Evolutionary conservation across 352 stramenopile species (phyloP), one percentile per base, ranked within the genome.

Genomic region (Globisporangium radiosum): DNA sequence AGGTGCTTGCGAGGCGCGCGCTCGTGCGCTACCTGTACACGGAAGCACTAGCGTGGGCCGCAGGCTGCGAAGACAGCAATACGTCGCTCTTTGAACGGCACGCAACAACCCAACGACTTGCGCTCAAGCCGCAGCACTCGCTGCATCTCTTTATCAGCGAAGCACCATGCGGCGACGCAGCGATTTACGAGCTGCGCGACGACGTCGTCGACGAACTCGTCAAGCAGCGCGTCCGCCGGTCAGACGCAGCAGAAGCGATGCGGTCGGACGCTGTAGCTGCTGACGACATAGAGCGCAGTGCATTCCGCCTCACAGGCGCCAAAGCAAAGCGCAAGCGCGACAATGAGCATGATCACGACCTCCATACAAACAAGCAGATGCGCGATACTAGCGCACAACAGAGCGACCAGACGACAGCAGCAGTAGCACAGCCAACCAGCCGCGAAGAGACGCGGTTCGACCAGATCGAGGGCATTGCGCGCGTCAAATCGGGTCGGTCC

Each of bases 81-180:
- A 47, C 52, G 36, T 89, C 78, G 47, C 70, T 90, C 40, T 92
- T 91, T 58, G 57, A 72, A 50, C 65, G 65, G 1, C 54, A 73
- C 14, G 8, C 52, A 2, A 64, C 58, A 39, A 81, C 64, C 1
- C 42, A 43, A 13, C 78, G 77, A 54, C 69, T 90, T 37, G 44
- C 55, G 17, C 66, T 96, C n/a, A 82, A 78, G 52, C 47, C 57
- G 1, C 62, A 81, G 45, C 71, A 91, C 59, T 70, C 75, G 42
- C 72, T 98, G 42, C 88, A 97, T 72, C 71, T 98, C 10, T 98
- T 90, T 62, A 87, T 97, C 54, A 97, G 78, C 54, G 92, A 97
- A 73, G 83, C 90, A 11, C 94, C 94, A 7, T 98, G 94, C 70
- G 94, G 92, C 45, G 92, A 98, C 71, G 87, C 87, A 7, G 83